These are phyloP conservation scores for Coemansia sp. DNA, from an alignment of 192 early-diverging fungal species.

Conservation along the genomic window DNA sequence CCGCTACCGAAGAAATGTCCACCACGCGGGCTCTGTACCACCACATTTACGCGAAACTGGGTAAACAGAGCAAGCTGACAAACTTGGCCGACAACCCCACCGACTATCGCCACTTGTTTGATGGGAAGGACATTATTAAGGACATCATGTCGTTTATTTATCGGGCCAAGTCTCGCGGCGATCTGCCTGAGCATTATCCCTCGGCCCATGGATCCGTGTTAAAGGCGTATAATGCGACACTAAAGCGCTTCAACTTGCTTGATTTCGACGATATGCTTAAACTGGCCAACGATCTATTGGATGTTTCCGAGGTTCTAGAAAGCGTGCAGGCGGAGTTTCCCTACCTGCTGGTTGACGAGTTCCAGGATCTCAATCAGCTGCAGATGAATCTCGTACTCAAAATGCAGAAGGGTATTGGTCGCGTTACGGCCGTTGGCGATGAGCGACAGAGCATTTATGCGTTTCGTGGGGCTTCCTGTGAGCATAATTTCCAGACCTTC, in stretches of 20 bases:
- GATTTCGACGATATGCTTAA: slow-evolving; percentile 48
- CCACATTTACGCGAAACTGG: slow-evolving; percentile 18
- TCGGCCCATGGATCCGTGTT: slow-evolving; percentile 20
- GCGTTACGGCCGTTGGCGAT: slow-evolving; percentile 47
- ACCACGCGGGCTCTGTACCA: slow-evolving; percentile 14
- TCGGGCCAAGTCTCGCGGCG: slow-evolving; percentile 36
- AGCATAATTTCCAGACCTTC: slow-evolving; percentile 40
- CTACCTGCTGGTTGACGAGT: slow-evolving; percentile 48
- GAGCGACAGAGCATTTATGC: slow-evolving; percentile 49
- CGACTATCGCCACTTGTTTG: neutral
- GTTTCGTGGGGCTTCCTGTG: slow-evolving; percentile 45
- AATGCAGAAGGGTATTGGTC: slow-evolving; percentile 27
- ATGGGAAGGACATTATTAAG: slow-evolving; percentile 3
- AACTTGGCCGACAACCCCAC: slow-evolving; percentile 7
- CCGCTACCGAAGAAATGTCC: slow-evolving; percentile 2
- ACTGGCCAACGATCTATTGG: slow-evolving; percentile 20
- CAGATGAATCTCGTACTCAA: slow-evolving; percentile 42
- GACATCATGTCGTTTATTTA: slow-evolving; percentile 25
- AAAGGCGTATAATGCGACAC: slow-evolving; percentile 36
- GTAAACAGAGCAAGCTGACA: neutral
- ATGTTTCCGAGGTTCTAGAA: slow-evolving; percentile 1
- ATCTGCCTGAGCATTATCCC: slow-evolving; percentile 13
- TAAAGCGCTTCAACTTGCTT: slow-evolving; percentile 29
- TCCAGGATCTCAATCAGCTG: slow-evolving; percentile 48
- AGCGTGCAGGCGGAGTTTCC: slow-evolving; percentile 20